phyloP scores from a whole-genome alignment of 805 yeast genomes.

The Torulaspora microellipsoides region DNA sequence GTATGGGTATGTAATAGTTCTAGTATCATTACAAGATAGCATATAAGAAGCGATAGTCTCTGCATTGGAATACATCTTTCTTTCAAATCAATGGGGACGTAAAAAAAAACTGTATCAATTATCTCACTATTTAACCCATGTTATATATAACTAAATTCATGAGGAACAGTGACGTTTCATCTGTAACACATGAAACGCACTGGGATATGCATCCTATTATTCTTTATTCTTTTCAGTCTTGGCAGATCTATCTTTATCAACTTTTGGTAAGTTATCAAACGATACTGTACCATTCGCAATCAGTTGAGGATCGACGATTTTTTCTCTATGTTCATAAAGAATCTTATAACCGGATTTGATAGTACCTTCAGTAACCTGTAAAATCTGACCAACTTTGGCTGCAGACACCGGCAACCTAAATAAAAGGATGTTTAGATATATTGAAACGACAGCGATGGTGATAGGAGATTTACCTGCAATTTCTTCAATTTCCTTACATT shows the following conservation, averaged over 20 bases:
- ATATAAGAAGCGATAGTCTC: no score
- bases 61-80: no score
- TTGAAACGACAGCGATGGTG: slow-evolving; percentile 95
- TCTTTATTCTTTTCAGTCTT: slow-evolving; percentile 18
- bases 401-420: slow-evolving; percentile 76
- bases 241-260: slow-evolving; percentile 29
- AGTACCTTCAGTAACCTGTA: slow-evolving; percentile 97
- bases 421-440: slow-evolving; percentile 88
- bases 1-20: slow-evolving; percentile 28
- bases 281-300: slow-evolving; percentile 30
- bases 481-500: slow-evolving; percentile 86
- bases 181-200: no score
- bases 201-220: not conserved
- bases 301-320: slow-evolving; percentile 45
- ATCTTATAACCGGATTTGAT: slow-evolving; percentile 87
- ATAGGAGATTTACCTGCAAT: slow-evolving; percentile 96
- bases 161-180: no score
- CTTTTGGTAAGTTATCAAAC: slow-evolving; percentile 30
- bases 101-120: no score
- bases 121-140: no score
- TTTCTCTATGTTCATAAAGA: slow-evolving; percentile 66
- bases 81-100: no score
- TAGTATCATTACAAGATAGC: no score
- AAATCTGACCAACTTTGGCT: slow-evolving; percentile 77
- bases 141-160: no score